Evolutionary conservation across 805 yeast genomes (phyloP).

Genomic region (Scheffersomyces stipitis): DNA sequence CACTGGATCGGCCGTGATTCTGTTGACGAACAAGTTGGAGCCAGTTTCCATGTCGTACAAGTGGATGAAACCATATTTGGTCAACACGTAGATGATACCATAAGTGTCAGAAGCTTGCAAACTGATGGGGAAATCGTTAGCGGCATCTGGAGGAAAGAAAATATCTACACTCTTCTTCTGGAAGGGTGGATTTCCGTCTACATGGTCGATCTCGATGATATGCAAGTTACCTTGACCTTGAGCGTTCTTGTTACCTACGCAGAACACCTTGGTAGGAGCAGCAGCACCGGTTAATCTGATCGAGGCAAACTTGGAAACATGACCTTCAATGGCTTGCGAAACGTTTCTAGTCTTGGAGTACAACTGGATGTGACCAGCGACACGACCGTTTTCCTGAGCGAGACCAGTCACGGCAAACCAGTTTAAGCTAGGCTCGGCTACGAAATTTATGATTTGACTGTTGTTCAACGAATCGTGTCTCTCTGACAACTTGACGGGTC

Average conservation of each 20-base stretch:
- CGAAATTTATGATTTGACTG: slow-evolving; percentile 88
- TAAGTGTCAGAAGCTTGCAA: slow-evolving; percentile 81
- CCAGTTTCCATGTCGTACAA: slow-evolving; percentile 93
- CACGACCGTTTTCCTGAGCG: slow-evolving; percentile 88
- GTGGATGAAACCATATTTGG: slow-evolving; percentile 96
- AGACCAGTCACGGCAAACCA: slow-evolving; percentile 98
- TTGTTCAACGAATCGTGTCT: slow-evolving; percentile 78
- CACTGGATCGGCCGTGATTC: slow-evolving; percentile 94
- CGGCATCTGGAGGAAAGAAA: slow-evolving; percentile 95
- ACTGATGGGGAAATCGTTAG: slow-evolving; percentile 94
- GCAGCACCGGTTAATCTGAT: slow-evolving; percentile 72
- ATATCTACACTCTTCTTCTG: slow-evolving; percentile 88
- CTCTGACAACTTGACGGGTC: slow-evolving; percentile 79
- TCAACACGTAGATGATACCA: slow-evolving; percentile 85
- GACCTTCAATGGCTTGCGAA: slow-evolving; percentile 97
- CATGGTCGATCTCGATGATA: slow-evolving; percentile 94
- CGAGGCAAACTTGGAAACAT: slow-evolving; percentile 86
- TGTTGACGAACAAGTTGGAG: slow-evolving; percentile 86
- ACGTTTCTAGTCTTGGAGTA: slow-evolving; percentile 85
- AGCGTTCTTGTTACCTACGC: slow-evolving; percentile 86
- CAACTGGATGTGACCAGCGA: slow-evolving; percentile 94
- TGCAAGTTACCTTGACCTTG: slow-evolving; percentile 74
- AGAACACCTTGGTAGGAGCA: slow-evolving; percentile 78
- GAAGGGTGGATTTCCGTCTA: slow-evolving; percentile 78
- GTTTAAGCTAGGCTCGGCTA: slow-evolving; percentile 71